Evolutionary conservation across 2,329 filamentous ascomycete genomes (phyloP).

Genomic region (Penicillium brevicompactum): DNA sequence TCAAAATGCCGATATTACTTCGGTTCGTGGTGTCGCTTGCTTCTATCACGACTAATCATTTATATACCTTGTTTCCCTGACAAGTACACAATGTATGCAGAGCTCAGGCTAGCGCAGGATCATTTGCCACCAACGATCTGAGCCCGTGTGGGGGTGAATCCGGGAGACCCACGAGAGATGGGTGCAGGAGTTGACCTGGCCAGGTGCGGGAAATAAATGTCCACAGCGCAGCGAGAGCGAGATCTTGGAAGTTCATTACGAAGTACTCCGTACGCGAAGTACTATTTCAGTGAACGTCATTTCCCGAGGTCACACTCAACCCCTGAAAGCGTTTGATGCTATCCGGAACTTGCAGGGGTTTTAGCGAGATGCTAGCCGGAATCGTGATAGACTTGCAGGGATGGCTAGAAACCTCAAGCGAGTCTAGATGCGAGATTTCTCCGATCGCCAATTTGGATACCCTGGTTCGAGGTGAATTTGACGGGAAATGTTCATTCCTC

Average conservation of each 20-base stretch:
- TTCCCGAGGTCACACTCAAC: background rate
- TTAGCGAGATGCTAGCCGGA: background rate
- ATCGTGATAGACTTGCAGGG: background rate
- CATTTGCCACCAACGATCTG: background rate
- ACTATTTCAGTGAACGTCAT: background rate
- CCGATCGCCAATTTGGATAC: background rate
- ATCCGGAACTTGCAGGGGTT: background rate
- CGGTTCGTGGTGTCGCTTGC: background rate
- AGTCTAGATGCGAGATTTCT: background rate
- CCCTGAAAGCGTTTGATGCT: background rate
- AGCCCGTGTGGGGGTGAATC: background rate
- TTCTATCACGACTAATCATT: background rate
- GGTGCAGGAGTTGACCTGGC: background rate
- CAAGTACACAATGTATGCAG: background rate
- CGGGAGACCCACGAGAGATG: background rate
- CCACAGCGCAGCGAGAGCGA: background rate
- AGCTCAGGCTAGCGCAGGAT: background rate
- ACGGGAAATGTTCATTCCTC: background rate
- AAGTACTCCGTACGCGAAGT: background rate
- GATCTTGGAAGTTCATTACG: background rate
- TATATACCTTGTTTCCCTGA: background rate
- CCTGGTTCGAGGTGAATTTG: background rate
- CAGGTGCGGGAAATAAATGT: background rate
- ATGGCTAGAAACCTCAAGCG: constrained; percentile 1
- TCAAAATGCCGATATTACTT: background rate